These are phyloP conservation scores for Drechslerella coelobrocha DNA, from an alignment of 2,329 filamentous ascomycete genomes.

Conservation along the genomic window DNA sequence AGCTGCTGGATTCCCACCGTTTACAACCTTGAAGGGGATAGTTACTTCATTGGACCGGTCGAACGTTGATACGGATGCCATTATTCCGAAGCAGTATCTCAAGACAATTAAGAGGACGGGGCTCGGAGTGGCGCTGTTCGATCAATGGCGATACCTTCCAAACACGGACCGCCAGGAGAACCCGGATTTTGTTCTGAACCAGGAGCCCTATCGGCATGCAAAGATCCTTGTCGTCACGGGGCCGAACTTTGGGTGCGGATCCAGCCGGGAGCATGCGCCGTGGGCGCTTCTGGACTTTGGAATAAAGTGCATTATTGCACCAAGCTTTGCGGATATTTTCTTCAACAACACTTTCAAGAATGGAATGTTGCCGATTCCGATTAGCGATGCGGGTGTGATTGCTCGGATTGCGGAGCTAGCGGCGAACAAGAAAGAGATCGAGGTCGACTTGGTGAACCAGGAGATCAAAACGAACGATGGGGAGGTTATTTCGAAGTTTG, in stretches of 20 bases:
- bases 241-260: conserved; percentile 93
- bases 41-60: conserved; percentile 84
- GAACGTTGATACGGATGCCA: conserved; percentile 98
- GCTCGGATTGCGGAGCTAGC: conserved; percentile 78
- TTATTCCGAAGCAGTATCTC: conserved; percentile 98
- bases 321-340: conserved; percentile 90
- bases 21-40: conserved; percentile 81
- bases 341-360: conserved; percentile 99
- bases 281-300: conserved; percentile 98
- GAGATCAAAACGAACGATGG: conserved; percentile 78
- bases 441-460: conserved; percentile 87
- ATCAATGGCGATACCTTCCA: conserved; percentile 77
- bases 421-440: conserved; percentile 78
- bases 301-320: conserved; percentile 90
- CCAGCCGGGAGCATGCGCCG: conserved; percentile 90
- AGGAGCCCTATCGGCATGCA: conserved; percentile 79
- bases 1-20: conserved; percentile 77
- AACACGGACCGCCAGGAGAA: conserved; percentile 72
- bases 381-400: conserved; percentile 71
- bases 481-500: conserved; percentile 76
- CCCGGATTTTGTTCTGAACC: conserved; percentile 84
- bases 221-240: conserved; percentile 94
- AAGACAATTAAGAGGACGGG: conserved; percentile 99
- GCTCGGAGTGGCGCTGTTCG: conserved; percentile 85
- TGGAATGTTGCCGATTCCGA: conserved; percentile 88